A percentile compares a stretch with the other conserved stretches of the same genome.
Evolutionary conservation across 2,329 filamentous ascomycete species (phyloP).

Genomic region (Arthrobotrys sphaeroides): DNA sequence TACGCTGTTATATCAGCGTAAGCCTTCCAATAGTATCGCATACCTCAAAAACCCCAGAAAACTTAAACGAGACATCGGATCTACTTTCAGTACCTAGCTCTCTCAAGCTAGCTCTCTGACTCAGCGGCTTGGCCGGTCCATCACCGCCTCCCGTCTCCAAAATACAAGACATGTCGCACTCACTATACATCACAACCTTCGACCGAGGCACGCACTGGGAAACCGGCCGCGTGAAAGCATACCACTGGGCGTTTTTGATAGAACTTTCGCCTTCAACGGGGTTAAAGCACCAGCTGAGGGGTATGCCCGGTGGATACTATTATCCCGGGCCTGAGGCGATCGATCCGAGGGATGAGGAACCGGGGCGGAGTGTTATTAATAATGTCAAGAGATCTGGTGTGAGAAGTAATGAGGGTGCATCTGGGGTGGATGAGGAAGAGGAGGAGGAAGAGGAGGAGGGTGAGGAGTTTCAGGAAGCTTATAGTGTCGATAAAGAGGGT

Average conservation of each 20-base stretch:
- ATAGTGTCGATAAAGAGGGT: slow-evolving; percentile 5
- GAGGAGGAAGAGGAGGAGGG: background rate
- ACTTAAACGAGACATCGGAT: too few species aligned
- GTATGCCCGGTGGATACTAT: slow-evolving; percentile 34
- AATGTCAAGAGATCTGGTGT: background rate
- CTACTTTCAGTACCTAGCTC: too few species aligned
- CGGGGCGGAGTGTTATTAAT: background rate
- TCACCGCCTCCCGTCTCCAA: background rate
- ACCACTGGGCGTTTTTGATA: slow-evolving; percentile 34
- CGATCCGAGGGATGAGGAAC: slow-evolving; percentile 5
- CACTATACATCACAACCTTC: slow-evolving; percentile 34
- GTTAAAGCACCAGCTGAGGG: slow-evolving; percentile 35
- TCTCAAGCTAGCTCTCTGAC: too few species aligned
- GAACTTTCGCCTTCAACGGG: slow-evolving; percentile 5
- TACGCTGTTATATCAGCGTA: too few species aligned
- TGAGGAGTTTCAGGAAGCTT: background rate
- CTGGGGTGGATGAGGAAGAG: background rate
- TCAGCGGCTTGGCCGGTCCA: too few species aligned
- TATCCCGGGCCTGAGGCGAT: slow-evolving; percentile 26
- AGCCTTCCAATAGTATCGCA: too few species aligned
- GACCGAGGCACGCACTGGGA: slow-evolving; percentile 33
- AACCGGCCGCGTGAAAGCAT: slow-evolving; percentile 13
- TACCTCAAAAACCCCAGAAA: too few species aligned
- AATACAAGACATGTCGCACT: slow-evolving; percentile 4
- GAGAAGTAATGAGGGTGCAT: background rate